Conservation (phyloP, 306 rosid species). For the Cyclanthera cordifolia region DNA sequence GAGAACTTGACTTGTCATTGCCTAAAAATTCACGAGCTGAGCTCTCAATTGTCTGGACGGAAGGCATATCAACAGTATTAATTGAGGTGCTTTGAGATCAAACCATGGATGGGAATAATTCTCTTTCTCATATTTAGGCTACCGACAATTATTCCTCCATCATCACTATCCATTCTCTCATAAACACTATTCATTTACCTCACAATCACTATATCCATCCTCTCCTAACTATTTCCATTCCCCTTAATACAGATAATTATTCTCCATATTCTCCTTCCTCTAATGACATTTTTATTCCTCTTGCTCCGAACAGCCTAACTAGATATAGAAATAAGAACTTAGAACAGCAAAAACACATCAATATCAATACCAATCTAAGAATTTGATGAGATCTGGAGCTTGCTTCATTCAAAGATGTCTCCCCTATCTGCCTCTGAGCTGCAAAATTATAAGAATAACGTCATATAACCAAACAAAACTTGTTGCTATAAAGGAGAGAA, state of each 20-base stretch:
- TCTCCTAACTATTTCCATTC: too few species aligned
- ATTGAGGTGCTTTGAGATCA: not conserved
- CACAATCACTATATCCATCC: too few species aligned
- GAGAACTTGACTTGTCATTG: slow-evolving; percentile 87
- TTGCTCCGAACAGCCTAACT: too few species aligned
- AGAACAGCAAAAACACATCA: not conserved
- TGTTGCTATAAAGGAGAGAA: slow-evolving; percentile 12
- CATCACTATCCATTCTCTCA: too few species aligned
- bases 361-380: slow-evolving; percentile 64
- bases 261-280: too few species aligned
- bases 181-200: too few species aligned
- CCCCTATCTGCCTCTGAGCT: slow-evolving; percentile 98
- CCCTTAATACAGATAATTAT: too few species aligned
- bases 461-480: slow-evolving; percentile 13
- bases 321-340: not conserved
- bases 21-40: slow-evolving; percentile 79
- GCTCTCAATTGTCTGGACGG: slow-evolving; percentile 81
- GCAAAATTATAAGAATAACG: slow-evolving; percentile 18
- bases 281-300: too few species aligned
- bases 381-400: slow-evolving; percentile 99
- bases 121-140: too few species aligned
- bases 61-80: not conserved
- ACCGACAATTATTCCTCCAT: too few species aligned
- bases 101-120: too few species aligned
- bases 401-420: slow-evolving; percentile 87